Base-by-base conservation (phyloP, 1,139 yeast species). In the Kodamaea suecica region DNA sequence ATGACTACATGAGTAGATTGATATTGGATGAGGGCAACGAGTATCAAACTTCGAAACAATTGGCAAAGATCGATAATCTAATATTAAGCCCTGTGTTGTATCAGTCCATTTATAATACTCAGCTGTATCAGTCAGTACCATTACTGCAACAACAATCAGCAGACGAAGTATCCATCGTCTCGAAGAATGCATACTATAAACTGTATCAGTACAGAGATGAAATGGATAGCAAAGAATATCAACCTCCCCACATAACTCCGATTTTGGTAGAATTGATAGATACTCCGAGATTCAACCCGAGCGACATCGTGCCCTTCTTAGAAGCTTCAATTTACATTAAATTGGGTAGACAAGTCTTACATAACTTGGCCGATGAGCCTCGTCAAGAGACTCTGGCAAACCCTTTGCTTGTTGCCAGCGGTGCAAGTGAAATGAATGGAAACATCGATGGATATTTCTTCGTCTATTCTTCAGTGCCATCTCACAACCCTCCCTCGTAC, bases 401-500 rank as follows among this genome's bases (percentile, higher is more conserved):
- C 39, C 84, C 88, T 3, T 54, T 84, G 37, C 57, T 84, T 10
- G 85, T 81, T 4, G 90, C 87, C 4, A 78, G 86, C 34, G 92
- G 92, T 1, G 85, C 88, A 3, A 75, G 85, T 35, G 90, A 82
- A 42, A 57, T 84, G 44, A 82, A 83, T 52, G 88, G 87, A 2
- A 66, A 74, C 27, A 70, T 83, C n/a, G 83, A 81, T 53, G 90
- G 88, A 0, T 84, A 84, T 52, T 66, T 82, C 33, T 67, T 81
- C 29, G 78, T 80, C 25, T 83, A 81, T 53, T 75, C 81, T 40
- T 80, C 85, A 2, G 72, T 83, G 2, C 90, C 92, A 3, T 65
- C 72, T 11, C 51, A 59, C 21, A 59, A 64, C 33, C 82, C 82
- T 0, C 85, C 84, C 2, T 53, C 63, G 0, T 78, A 78, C 46